Evolutionary conservation across 2,329 filamentous ascomycete species (phyloP), one percentile per base, ranked within the genome.

Genomic region (Magnaporthiopsis incrustans): DNA sequence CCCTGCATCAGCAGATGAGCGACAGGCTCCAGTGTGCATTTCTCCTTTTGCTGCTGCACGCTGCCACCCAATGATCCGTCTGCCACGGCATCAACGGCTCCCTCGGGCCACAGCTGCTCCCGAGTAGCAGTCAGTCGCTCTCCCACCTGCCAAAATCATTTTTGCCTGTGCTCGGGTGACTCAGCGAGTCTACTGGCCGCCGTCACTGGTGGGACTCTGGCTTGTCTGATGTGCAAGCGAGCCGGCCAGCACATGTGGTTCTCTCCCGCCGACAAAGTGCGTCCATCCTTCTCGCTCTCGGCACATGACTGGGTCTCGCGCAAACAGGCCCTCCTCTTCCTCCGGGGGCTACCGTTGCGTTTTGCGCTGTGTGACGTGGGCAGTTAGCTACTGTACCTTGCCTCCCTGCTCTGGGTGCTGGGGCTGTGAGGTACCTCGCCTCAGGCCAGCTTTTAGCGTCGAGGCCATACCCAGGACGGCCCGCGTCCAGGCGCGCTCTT

Each of bases 1-100:
- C 44, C 30, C 27, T 33, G 30, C 27, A 59, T 33, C 22, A 65
- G 60, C 59, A 32, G 63, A 63, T 64, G 62, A 66, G 64, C 59
- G 38, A 62, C 38, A 59, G 62, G 66, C 66, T 64, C 61, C 27
- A 30, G 26, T 59, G 26, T 14, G n/a, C 35, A 44, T 50, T 30
- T 60, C 25, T 38, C 33, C 59, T 38, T 33, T 61, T 30, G 38
- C 38, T 56, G 44, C 60, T 61, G 60, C 59, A 30, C 33, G 58
- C 27, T 59, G 33, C 58, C 27, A 33, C 30, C 58, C 33, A 33
- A 59, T 33, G 10, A 33, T n/a, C 18, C 30, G 3, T 32, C 30
- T 59, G 58, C 58, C 33, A 33, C 30, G 30, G 27, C 61, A 50
- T 35, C 61, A 63, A 63, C 61, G 61, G 61, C 61, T 58, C 53